Conservation (phyloP, 441 rosid species). For the Codiaeum variegatum region DNA sequence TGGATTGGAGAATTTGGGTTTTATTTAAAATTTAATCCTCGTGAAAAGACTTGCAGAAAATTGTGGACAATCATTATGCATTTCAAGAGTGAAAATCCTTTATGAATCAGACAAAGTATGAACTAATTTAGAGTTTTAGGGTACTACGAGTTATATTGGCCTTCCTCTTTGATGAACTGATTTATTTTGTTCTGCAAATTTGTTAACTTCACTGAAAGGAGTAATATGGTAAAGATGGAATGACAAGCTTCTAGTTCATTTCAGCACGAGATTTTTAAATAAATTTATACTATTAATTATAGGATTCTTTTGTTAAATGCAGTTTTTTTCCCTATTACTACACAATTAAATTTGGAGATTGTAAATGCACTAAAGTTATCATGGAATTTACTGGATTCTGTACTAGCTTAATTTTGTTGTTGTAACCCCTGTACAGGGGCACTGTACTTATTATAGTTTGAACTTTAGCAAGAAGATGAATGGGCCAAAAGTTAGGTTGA, state of each 20-base stretch:
- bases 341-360: neutral
- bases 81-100: neutral
- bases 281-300: neutral
- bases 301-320: neutral
- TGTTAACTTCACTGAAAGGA: neutral
- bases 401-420: constrained; percentile 10
- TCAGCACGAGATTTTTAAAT: neutral
- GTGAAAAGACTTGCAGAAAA: neutral
- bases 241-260: neutral
- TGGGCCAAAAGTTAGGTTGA: constrained; percentile 25
- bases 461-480: constrained; percentile 32
- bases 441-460: constrained; percentile 27
- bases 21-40: neutral
- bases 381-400: constrained; percentile 1
- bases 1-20: neutral
- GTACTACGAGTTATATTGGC: neutral
- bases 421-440: constrained; percentile 25
- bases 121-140: neutral
- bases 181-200: neutral
- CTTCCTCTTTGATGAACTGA: neutral
- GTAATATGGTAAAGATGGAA: neutral
- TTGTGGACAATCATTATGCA: neutral
- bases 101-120: neutral
- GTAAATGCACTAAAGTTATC: neutral
- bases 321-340: neutral